Base-by-base conservation (phyloP, 1,284 basidiomycete species). In the Trametes polyzona region DNA sequence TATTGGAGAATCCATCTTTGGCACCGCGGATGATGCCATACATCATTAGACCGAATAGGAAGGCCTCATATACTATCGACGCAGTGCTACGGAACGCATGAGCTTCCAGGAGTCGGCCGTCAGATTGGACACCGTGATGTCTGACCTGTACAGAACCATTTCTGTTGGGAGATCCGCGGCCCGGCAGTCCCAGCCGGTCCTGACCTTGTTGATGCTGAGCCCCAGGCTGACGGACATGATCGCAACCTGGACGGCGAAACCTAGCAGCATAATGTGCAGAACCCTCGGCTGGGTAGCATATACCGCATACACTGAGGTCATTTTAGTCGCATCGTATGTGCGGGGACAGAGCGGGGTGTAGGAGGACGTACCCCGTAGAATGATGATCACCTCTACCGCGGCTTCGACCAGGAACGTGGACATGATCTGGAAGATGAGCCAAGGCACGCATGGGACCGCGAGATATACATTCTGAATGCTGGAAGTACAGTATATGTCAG, bases 1-100 rank as follows among this genome's bases (percentile, higher is more conserved):
- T 66, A 37, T 68, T 61, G 9, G 67, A 67, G 70, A 72, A 74
- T 10, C 73, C 73, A 4, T 61, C 59, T 23, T 68, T 66, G 21
- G 65, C 49, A 9, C 70, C 67, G 17, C 62, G 47, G n/a, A 70
- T 32, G 47, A 75, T 73, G 48, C 73, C 72, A 52, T 65, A 57
- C 17, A 73, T 58, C 9, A 73, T 75, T 26, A 77, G 58, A 5
- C 43, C 55, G 55, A 78, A 76, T 2, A 77, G 69, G 40, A 74
- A 59, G 12, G 64, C 62, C 53, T 78, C 75, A 44, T 72, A 76
- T 8, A 67, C 54, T 24, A 77, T 69, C 11, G 72, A 72, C 3
- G 71, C 67, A 23, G 67, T 66, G 33, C 76, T 77, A 36, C 4
- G 21, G 10, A 14, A 36, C n/a, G 16, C 9, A 23, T 11, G 10